Evolutionary conservation across 1,284 basidiomycete genomes (phyloP), one percentile per base, ranked within the genome.

Genomic region (Pterula multifida): DNA sequence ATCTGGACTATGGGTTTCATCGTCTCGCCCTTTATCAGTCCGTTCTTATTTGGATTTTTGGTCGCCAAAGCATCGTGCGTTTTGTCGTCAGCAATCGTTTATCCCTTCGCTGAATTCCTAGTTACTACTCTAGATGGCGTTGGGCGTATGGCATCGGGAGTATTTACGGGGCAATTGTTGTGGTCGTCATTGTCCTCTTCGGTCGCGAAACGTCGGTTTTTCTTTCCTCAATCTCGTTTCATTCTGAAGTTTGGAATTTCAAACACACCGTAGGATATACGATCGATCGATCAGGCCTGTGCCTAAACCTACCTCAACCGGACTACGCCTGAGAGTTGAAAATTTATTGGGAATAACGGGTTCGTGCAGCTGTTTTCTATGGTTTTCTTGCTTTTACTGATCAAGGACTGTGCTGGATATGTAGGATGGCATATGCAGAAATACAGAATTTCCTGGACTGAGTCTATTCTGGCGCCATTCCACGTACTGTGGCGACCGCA

Each of bases 1-100:
- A 59, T 83, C 47, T 85, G 82, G 82, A 81, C 82, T 1, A 76
- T 79, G 67, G 83, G 81, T 0, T 82, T 85, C 64, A 72, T 85
- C 59, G 65, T 75, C 6, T 71, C 75, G 6, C 77, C 82, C 0
- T 84, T 84, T 66, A 54, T 82, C 22, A 81, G 79, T 0, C 82
- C 84, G 0, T 85, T 85, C 58, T 66, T 71, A 2, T 81, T 85
- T 56, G 83, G 84, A 1, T 86, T 84, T 61, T 67, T 85, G 11
- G 79, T 80, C 39, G 80, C 79, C 1, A 69, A 77, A 2, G 67
- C 71, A 47, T 42, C 39, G 39, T 42, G 71, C 62, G 75, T 74
- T 50, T n/a, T n/a, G n/a, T n/a, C n/a, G n/a, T n/a, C 1, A 64
- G 57, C 19, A 3, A 19, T 2, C 28, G 19, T 15, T 12, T 9